Evolutionary conservation across 371 early-diverging fungal species (phyloP), one percentile per base, ranked within the genome.

Genomic region (Choanephora cucurbitarum): DNA sequence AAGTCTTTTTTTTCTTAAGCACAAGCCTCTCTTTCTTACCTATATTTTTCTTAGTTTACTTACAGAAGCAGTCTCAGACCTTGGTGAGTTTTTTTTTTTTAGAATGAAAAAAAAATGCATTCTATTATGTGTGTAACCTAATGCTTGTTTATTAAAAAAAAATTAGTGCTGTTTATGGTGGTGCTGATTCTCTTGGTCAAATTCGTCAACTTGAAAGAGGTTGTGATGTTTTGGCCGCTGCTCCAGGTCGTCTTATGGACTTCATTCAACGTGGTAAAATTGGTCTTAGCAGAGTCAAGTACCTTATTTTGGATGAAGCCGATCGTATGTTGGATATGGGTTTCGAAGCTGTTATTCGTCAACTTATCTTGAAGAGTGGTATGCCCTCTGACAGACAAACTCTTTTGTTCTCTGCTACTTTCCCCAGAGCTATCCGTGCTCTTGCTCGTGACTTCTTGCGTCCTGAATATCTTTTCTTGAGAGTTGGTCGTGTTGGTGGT

Each of bases 251-350:
- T 57, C 80, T 99, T 23, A 91, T 92, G 66, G 99, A 99, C 69
- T 86, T 99, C 80, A 79, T 98, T 39, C 84, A 92, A 46, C 81
- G 88, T 50, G 85, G 87, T 17, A 80, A 81, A 53, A 77, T 95
- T 18, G 90, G 88, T 42, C 77, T 99, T 42, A 72, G 81, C 19
- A 78, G 92, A 52, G 92, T 98, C 41, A 72, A 73, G 23, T 97
- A 95, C 65, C 79, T 98, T 18, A 92, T 99, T 47, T 81, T 99
- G 57, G 99, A 99, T 76, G 99, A 99, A 67, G 97, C 97, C 9
- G 97, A 98, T 66, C 83, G 97, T 56, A 97, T 98, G 98, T 74
- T 99, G 57, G 99, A 99, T 71, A 97, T 98, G 98, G 99, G 99
- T 52, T 99, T 99, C 74, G 99, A 99, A 81, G 86, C 91, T 21